Base-by-base conservation (phyloP, 495 filamentous ascomycete genomes). In the Xylaria venustula region DNA sequence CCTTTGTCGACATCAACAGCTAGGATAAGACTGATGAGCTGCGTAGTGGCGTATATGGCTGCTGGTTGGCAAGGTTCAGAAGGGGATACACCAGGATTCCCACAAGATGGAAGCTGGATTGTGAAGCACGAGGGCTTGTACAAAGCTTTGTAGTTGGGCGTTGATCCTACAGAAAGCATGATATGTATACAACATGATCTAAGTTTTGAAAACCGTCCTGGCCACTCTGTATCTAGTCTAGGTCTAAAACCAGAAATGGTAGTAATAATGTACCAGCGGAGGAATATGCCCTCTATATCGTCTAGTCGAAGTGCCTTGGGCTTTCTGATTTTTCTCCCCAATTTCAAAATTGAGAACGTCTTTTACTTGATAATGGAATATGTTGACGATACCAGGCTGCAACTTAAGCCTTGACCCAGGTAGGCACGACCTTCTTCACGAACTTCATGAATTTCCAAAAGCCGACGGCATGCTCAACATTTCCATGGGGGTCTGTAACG, bases 391-490 rank as follows among this genome's bases (percentile, higher is more conserved):
- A 7, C 40, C 11, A n/a, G 17, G 14, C 2, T 45, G 15, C 5
- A 19, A 32, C 20, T n/a, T 25, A 62, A 7, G 60, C 25, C 26
- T 57, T 62, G 11, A 65, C 34, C 83, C 82, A 86, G 20, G 68
- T 59, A 26, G 81, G 80, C 15, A 71, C 63, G 23, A 84, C 82
- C 61, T 73, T 74, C 66, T 83, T 82, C 54, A 85, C 65, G 63
- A 79, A 86, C 57, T 77, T 83, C 83, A 86, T 86, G 65, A 87
- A 87, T 74, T 87, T 87, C 49, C 71, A 83, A 68, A 87, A 82
- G 0, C 85, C 85, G 37, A 87, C 85, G 7, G 83, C 81, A 72
- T 79, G 75, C 71, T 87, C 85, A 12, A 82, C 81, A 73, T 86
- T 86, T 5, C 85, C 85, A 30, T 75, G 60, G 0, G 83, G 85